phyloP scores from a whole-genome alignment of 1,139 yeast species.

The Debaryomyces coudertii region DNA sequence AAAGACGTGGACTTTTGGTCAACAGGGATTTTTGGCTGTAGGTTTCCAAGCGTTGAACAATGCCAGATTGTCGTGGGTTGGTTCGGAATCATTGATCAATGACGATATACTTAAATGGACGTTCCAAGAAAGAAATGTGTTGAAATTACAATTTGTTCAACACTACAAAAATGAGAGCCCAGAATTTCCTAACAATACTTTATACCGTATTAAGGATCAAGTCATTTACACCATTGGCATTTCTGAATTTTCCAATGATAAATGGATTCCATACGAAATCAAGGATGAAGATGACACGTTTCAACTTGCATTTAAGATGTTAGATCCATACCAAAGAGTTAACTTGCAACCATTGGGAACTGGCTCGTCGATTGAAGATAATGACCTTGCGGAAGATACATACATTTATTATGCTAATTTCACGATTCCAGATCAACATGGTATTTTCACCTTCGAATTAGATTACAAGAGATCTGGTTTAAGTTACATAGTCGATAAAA shows the following conservation, averaged over 20 bases:
- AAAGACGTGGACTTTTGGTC: conserved; percentile 78
- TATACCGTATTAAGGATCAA: conserved; percentile 76
- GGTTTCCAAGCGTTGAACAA: conserved; percentile 81
- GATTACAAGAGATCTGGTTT: conserved; percentile 83
- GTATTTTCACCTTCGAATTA: conserved; percentile 86
- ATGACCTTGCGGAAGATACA: conserved; percentile 36
- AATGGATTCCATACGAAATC: conserved; percentile 70
- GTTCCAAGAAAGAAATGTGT: conserved; percentile 67
- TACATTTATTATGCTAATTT: conserved; percentile 49
- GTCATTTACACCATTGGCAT: conserved; percentile 66
- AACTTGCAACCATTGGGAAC: conserved; percentile 53
- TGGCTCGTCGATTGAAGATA: conserved; percentile 35
- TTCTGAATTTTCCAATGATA: conserved; percentile 60
- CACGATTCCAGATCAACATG: conserved; percentile 91
- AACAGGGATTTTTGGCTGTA: conserved; percentile 76
- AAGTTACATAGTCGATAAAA: conserved; percentile 64
- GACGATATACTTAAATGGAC: conserved; percentile 71
- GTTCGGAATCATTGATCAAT: conserved; percentile 60
- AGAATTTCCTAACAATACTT: conserved; percentile 37
- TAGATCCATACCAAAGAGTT: conserved; percentile 92
- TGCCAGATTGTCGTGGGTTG: conserved; percentile 83
- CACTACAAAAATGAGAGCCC: conserved; percentile 57
- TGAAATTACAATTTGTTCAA: conserved; percentile 56
- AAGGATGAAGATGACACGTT: conserved; percentile 54
- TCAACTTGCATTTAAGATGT: conserved; percentile 85